Base-by-base conservation (phyloP, 345 rosid species). In the Raphanus sativus region DNA sequence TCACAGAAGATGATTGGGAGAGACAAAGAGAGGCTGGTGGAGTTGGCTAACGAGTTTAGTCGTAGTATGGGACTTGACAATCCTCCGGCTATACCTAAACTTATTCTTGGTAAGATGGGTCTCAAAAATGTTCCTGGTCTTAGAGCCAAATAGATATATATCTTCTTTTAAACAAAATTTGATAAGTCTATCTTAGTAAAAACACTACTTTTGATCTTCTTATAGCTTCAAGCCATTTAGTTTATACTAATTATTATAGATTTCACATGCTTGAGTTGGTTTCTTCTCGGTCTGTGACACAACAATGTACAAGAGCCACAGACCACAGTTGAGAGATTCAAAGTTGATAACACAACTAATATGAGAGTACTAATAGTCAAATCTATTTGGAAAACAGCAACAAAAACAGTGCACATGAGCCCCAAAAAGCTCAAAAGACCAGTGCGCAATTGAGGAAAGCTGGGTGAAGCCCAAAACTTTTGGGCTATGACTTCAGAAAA, bases 41-140 rank as follows among this genome's bases (percentile, higher is more conserved):
- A 92, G 87, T 96, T 95, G 36, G 99, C 93, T 2, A 92, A 93
- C 40, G 97, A 89, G 80, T 93, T 90, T 82, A 95, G 99, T 81
- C 84, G 91, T 30, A 84, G 92, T 83, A 91, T 91, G 98, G 99
- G 99, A 65, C 93, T 91, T 16, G 92, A 88, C 65, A 89, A 79
- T 33, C 98, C 98, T 59, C 98, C 99, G 0, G 92, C 94, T 9
- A 85, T 96, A 34, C 87, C 96, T 29, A 91, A 91, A 80, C 83
- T 84, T 2, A 70, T 90, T 26, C 84, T 96, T 24, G 89, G 91
- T 69, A 96, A 96, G 86, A 93, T 96, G 98, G 98, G 97, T 21
- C 97, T 96, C 26, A 84, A 75, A 66, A 89, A 93, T 73, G 78
- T 90, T 68, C 98, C 99, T 34, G 98, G 99, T 76, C 83, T 96